Base-by-base conservation (phyloP, 2,329 filamentous ascomycete genomes). In the Curvularia verruculosa region DNA sequence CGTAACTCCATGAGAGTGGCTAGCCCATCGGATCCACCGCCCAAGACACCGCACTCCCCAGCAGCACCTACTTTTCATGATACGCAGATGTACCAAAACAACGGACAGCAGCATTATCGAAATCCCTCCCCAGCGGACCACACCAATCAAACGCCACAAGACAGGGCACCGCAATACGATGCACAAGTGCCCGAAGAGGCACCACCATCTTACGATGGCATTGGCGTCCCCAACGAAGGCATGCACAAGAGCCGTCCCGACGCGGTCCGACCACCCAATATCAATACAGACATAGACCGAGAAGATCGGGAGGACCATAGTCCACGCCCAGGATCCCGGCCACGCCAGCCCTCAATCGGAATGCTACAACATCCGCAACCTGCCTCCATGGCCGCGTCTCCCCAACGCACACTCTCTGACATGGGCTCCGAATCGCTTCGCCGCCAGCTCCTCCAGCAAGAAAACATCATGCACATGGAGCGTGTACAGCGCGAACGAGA, bases 341-440 rank as follows among this genome's bases (percentile, higher is more conserved):
- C 62, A 34, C 72, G 73, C 29, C 73, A 76, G 53, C 48, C 67
- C 12, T 75, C 72, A 1, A 61, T 75, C 8, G 68, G 65, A 5
- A 67, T 75, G n/a, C 62, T 76, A 19, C 72, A 75, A 49, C 74
- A 76, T 47, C 74, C 74, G 10, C 73, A 75, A 44, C 74, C 74
- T n/a, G 71, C 74, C 7, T 73, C 73, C 6, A 76, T 76, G 74
- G 73, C 74, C 18, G 74, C 74, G n/a, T 75, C 72, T 1, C 74
- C 74, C 9, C 68, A 72, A 34, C 72, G 71, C 45, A 70, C 70
- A n/a, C 64, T 64, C 12, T 68, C 69, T 13, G 72, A 76, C 45
- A 76, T 76, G 74, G 74, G 74, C 18, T 68, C 73, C 49, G 72
- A 75, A 39, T 72, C 69, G 28, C 63, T 76, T 1, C 72, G 71